Evolutionary conservation across 305 asterid species (phyloP).

Genomic region (Euphrasia arctica): DNA sequence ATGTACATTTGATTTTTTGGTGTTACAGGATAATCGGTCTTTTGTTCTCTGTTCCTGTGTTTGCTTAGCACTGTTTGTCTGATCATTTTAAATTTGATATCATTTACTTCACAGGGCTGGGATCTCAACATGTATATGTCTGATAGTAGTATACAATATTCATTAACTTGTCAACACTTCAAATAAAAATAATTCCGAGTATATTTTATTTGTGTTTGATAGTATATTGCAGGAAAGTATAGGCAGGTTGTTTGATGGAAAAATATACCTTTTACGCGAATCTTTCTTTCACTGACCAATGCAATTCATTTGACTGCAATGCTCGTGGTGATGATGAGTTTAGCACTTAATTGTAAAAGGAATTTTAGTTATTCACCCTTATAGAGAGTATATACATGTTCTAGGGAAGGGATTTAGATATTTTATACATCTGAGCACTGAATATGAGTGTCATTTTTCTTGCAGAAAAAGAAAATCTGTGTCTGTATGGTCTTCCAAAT

Average conservation of each 20-base stretch:
- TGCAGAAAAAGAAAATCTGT: constrained; percentile 68
- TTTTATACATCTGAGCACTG: not conserved
- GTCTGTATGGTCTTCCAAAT: constrained; percentile 73
- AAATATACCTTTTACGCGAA: not conserved
- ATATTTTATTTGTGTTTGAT: constrained; percentile 4
- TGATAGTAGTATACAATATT: not conserved
- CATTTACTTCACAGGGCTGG: not conserved
- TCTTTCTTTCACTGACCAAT: not conserved
- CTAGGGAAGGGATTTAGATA: constrained; percentile 5
- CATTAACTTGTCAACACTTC: constrained; percentile 5
- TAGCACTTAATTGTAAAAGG: too few species aligned
- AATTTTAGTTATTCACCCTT: not conserved
- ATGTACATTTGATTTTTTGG: not conserved
- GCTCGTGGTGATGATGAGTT: not conserved
- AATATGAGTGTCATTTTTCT: constrained; percentile 2
- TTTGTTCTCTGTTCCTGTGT: not conserved
- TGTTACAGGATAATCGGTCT: too few species aligned
- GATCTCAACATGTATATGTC: not conserved
- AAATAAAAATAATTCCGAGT: not conserved
- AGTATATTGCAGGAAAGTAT: constrained; percentile 10
- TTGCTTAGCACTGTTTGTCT: not conserved
- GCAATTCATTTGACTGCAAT: not conserved
- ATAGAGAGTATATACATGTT: not conserved
- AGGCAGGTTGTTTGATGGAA: not conserved
- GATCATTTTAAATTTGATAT: not conserved